phyloP scores from a whole-genome alignment of 2,329 filamentous ascomycete species.

The Colletotrichum filicis region DNA sequence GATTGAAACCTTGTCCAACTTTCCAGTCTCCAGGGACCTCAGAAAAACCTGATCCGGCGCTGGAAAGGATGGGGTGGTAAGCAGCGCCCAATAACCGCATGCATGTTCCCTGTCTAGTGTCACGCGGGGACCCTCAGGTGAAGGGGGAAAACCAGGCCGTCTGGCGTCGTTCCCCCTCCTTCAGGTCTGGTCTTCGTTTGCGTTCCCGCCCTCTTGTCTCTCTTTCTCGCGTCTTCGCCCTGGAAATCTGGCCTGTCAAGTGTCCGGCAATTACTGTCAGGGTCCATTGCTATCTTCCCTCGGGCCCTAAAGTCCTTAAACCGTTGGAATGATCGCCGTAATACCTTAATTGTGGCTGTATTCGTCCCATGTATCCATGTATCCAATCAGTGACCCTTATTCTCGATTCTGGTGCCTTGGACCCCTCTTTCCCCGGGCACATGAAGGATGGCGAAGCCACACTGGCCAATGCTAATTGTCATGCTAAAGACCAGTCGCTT shows the following conservation, averaged over 20 bases:
- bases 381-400: not conserved
- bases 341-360: constrained; percentile 6
- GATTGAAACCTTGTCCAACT: constrained; percentile 17
- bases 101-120: constrained; percentile 10
- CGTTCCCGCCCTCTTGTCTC: constrained; percentile 9
- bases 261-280: not conserved
- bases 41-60: constrained; percentile 14
- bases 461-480: not conserved
- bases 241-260: not conserved
- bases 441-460: not conserved
- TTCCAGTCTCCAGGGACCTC: not conserved
- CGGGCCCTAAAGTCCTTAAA: not conserved
- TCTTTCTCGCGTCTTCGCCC: not conserved
- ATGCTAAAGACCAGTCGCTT: not conserved
- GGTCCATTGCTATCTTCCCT: constrained; percentile 2
- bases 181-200: not conserved
- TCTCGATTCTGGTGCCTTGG: not conserved
- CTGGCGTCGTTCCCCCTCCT: not conserved
- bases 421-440: not conserved
- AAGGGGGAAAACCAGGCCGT: not conserved
- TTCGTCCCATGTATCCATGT: not conserved
- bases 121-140: not conserved
- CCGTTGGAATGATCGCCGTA: constrained; percentile 11
- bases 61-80: not conserved
- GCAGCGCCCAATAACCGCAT: not conserved